Percentiles rank a stretch among this genome's conserved stretches.
phyloP scores from a whole-genome alignment of 2,329 filamentous ascomycete genomes.

The Fusarium foetens region DNA sequence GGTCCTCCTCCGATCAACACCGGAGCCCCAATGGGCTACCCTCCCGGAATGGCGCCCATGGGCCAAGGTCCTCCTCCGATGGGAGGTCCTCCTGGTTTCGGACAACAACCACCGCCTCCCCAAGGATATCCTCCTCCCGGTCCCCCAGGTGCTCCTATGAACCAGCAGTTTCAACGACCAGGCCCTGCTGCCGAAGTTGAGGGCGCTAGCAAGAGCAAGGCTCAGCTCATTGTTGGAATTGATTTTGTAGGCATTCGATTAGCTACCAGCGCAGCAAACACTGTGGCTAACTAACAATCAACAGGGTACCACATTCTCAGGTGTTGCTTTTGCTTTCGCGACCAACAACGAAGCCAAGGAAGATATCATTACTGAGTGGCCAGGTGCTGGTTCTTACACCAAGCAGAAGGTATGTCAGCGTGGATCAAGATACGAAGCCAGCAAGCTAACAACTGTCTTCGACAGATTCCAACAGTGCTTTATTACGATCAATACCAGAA shows the following conservation, averaged over 20 bases:
- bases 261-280: not conserved
- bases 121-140: conserved; percentile 57
- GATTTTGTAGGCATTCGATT: conserved; percentile 79
- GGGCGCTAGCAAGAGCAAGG: conserved; percentile 88
- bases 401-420: conserved; percentile 85
- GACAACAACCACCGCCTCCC: conserved; percentile 50
- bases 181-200: conserved; percentile 79
- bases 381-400: conserved; percentile 94
- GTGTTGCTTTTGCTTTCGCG: conserved; percentile 95
- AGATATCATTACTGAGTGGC: conserved; percentile 99
- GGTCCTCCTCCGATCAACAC: conserved; percentile 76
- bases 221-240: conserved; percentile 97
- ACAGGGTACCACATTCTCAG: conserved; percentile 96
- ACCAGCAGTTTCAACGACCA: conserved; percentile 56
- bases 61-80: conserved; percentile 56
- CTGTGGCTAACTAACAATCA: conserved; percentile 23
- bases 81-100: conserved; percentile 52
- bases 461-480: conserved; percentile 94
- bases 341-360: conserved; percentile 98
- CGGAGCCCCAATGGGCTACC: conserved; percentile 69
- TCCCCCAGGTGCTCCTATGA: conserved; percentile 54
- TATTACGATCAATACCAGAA: conserved; percentile 99
- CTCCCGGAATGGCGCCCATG: conserved; percentile 62
- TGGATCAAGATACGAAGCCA: not conserved
- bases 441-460: conserved; percentile 19